These are phyloP conservation scores for Acanthamoeba castellanii DNA, from an alignment of 208 protist genomes.

Conservation along the genomic window DNA sequence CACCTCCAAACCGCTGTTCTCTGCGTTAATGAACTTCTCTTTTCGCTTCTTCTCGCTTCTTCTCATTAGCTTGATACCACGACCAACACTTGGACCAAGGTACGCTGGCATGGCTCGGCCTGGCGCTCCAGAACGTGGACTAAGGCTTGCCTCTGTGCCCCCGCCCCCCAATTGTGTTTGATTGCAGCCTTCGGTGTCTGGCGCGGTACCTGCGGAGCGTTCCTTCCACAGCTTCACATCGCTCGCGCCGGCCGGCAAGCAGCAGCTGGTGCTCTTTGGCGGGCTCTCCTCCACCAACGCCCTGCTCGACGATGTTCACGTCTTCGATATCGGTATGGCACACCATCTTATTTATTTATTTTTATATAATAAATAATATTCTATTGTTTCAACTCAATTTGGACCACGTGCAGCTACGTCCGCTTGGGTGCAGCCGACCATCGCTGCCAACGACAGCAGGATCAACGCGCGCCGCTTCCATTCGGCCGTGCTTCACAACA, in stretches of 20 bases:
- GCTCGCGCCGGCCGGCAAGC: neutral
- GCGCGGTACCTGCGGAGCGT: neutral
- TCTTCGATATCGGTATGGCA: conserved; percentile 14
- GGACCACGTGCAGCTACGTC: neutral
- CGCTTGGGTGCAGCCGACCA: neutral
- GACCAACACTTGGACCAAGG: conserved; percentile 24
- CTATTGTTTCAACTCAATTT: neutral
- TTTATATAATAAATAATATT: neutral
- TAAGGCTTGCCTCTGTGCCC: too few relatives aligned
- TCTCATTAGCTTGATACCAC: neutral
- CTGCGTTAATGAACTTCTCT: too few relatives aligned
- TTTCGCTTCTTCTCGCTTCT: neutral
- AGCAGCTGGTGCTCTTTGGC: conserved; percentile 20
- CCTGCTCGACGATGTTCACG: conserved; percentile 1
- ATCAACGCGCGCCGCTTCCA: conserved; percentile 22
- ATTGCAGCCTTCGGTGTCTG: neutral
- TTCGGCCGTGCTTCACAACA: neutral
- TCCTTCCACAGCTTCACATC: conserved; percentile 52
- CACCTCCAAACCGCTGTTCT: too few relatives aligned
- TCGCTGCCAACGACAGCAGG: neutral
- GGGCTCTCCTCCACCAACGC: neutral
- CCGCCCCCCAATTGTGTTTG: too few relatives aligned
- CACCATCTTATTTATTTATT: neutral
- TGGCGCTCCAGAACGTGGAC: too few relatives aligned
- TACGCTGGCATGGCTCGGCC: neutral